phyloP scores from a whole-genome alignment of 164 flowering plant genomes.

The Chloranthus sessilifolius region DNA sequence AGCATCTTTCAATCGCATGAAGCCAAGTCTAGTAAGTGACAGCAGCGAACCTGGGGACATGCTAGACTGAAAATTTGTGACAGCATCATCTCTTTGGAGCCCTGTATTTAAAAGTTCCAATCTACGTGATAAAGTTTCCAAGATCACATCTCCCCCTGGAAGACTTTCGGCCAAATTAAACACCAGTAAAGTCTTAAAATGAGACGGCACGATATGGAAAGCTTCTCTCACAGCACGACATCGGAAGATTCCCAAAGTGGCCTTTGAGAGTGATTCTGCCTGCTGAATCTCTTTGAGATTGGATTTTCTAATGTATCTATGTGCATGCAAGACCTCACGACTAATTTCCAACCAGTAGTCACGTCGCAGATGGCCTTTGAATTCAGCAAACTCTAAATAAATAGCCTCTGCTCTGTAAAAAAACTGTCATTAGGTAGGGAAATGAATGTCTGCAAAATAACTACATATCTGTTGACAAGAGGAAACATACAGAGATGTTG shows the following conservation, averaged over 20 bases:
- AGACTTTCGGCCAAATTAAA: conserved; percentile 80
- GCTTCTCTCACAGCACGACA: conserved; percentile 76
- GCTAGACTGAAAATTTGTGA: conserved; percentile 17
- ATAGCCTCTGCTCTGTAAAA: conserved; percentile 69
- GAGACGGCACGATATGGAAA: conserved; percentile 43
- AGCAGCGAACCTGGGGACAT: conserved; percentile 43
- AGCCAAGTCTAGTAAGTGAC: conserved; percentile 50
- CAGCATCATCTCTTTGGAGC: conserved; percentile 18
- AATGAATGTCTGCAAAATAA: neutral
- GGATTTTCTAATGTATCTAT: conserved; percentile 55
- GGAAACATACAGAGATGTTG: conserved; percentile 56
- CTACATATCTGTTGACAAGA: neutral
- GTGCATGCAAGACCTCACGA: conserved; percentile 66
- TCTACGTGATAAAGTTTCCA: conserved; percentile 54
- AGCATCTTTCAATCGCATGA: conserved; percentile 25
- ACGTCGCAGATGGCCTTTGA: conserved; percentile 77
- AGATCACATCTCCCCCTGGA: conserved; percentile 72
- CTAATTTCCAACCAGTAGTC: conserved; percentile 85
- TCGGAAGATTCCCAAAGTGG: conserved; percentile 57
- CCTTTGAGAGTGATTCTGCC: conserved; percentile 69
- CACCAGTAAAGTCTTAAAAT: conserved; percentile 57
- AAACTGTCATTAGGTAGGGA: conserved; percentile 9
- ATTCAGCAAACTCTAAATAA: conserved; percentile 78
- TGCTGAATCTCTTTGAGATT: conserved; percentile 43
- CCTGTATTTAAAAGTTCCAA: conserved; percentile 28